Conservation (phyloP, 768 basidiomycete genomes). For the Boletus subcaerulescens region DNA sequence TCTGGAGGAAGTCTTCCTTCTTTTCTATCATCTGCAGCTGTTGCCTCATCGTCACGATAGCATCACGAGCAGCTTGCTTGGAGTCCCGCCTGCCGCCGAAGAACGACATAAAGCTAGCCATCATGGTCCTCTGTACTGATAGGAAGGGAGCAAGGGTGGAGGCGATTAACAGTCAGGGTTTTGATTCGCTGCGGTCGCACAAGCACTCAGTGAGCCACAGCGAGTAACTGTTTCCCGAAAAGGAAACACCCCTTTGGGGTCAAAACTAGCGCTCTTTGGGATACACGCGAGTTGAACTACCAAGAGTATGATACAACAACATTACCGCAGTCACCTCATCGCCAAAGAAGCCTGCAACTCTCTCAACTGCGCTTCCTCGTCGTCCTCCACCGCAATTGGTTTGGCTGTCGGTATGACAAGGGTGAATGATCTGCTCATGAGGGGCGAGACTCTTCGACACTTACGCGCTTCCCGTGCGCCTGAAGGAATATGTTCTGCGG, state of each 20-base stretch:
- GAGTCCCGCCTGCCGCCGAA: constrained; percentile 83
- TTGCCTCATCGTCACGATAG: constrained; percentile 89
- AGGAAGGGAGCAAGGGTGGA: neutral
- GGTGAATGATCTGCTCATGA: constrained; percentile 2
- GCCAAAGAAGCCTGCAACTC: constrained; percentile 85
- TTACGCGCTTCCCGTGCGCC: constrained; percentile 52
- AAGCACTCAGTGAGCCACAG: constrained; percentile 2
- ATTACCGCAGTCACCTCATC: constrained; percentile 49
- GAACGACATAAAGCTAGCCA: constrained; percentile 82
- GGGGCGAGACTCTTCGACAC: constrained; percentile 22
- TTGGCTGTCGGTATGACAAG: constrained; percentile 17
- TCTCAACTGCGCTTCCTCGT: constrained; percentile 87
- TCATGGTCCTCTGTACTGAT: constrained; percentile 41
- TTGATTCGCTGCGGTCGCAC: constrained; percentile 11
- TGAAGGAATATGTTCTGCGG: constrained; percentile 80
- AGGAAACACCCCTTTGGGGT: constrained; percentile 21
- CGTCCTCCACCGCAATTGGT: constrained; percentile 65
- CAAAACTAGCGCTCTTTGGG: no score
- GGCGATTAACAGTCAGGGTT: neutral
- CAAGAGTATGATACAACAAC: constrained; percentile 11
- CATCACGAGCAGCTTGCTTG: constrained; percentile 83
- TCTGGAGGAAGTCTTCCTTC: constrained; percentile 96
- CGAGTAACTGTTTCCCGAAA: constrained; percentile 20
- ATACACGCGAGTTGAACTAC: neutral
- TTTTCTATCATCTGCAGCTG: constrained; percentile 98